Evolutionary conservation across 2,329 filamentous ascomycete species (phyloP), one percentile per base, ranked within the genome.

Genomic region (Hypomyces rosellus): DNA sequence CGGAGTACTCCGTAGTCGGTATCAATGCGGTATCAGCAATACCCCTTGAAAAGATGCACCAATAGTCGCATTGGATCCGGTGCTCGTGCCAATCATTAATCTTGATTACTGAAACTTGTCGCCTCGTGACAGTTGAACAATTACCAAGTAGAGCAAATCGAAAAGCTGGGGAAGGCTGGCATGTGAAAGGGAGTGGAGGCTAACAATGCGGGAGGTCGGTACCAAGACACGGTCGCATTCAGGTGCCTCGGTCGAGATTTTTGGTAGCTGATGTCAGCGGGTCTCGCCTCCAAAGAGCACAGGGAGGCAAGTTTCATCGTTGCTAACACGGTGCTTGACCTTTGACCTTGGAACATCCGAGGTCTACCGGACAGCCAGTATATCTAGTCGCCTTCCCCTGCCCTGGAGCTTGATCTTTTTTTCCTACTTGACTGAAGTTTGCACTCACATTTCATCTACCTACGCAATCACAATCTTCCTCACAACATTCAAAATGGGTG

Each of bases 221-320:
- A 33, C 42, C 34, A 45, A 13, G 43, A 22, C 15, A 46, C 41
- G 37, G 52, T 55, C 55, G 55, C 57, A 45, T 51, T 52, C 50
- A 63, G 60, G 61, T 66, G 64, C 64, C 64, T 66, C 64, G 64
- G 62, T 59, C 62, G 55, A 48, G 42, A n/a, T 52, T 52, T 43
- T 53, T 30, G 44, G 41, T 45, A 55, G 52, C 58, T 60, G 58
- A 61, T 52, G 51, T 61, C 58, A 59, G 59, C 57, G 25, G 25
- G 25, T 30, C 25, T 30, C 25, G 25, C 25, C 25, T 30, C 25
- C 25, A 8, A 11, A 6, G 4, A 30, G 25, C 20, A 20, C 20
- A 5, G 20, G 20, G 20, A 20, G 20, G 20, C 25, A 30, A 30
- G 25, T 30, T 30, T 30, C 25, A 30, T 30, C 25, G 6, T 6